Evolutionary conservation across 805 yeast genomes (phyloP), one percentile per base, ranked within the genome.

Genomic region (Zygosaccharomyces bailii): DNA sequence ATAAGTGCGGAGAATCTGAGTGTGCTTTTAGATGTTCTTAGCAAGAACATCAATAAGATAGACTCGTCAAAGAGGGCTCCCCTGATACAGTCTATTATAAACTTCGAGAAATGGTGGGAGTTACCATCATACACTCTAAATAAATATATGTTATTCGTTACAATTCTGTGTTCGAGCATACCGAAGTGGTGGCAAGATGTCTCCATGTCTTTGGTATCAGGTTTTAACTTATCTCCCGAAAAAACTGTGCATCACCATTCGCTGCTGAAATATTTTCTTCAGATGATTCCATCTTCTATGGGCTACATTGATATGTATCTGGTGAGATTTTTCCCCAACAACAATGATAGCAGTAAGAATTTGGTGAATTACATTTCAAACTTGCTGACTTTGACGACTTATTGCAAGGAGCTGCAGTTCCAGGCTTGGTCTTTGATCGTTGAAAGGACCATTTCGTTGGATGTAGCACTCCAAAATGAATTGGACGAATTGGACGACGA

Each of bases 161-260:
- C 80, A 35, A 86, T 90, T 20, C 72, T 91, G 42, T 86, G 90
- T 30, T 84, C 95, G 3, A 84, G 91, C 36, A 73, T 82, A 48
- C 98, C 98, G 5, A 86, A 82, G 63, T 91, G 95, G 86, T 81
- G 93, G 79, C 76, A 78, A 50, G 95, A 86, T 47, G 86, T 91
- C n/a, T 80, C 86, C 16, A 70, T 73, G 48, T 75, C 78, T 46
- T 65, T 91, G n/a, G 75, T 89, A 8, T 55, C 72, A 14, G 88
- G 81, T 55, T 85, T 91, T 55, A 66, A 60, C 16, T 49, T 66
- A 33, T 41, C 65, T 4, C 40, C 55, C 10, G 49, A 52, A 3
- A 61, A 55, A 44, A 71, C 70, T 41, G 56, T 56, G 38, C 53
- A 80, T 51, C 47, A 51, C 36, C 84, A 81, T 64, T 72, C 73